Evolutionary conservation across 2,329 filamentous ascomycete genomes (phyloP).

Genomic region (Colletotrichum tropicicola): DNA sequence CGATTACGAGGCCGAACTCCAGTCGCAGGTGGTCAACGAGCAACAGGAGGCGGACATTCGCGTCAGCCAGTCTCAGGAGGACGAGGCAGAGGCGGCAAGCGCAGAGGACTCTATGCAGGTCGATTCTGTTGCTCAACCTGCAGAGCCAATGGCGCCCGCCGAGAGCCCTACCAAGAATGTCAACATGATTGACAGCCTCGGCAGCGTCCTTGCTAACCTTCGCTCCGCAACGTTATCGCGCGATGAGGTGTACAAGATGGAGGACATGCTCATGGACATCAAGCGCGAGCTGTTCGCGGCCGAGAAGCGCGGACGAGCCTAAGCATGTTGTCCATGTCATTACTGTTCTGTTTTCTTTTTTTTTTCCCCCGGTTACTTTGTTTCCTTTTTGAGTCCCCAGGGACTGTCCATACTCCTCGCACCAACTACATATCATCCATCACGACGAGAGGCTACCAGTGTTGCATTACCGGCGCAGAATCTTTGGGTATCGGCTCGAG

Average conservation of each 20-base stretch:
- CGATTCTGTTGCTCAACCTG: not conserved
- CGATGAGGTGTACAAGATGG: constrained; percentile 74
- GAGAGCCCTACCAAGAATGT: constrained; percentile 46
- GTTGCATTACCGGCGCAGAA: constrained; percentile 22
- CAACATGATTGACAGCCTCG: constrained; percentile 62
- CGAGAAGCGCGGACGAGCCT: constrained; percentile 62
- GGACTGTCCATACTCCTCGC: constrained; percentile 20
- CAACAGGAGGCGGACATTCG: constrained; percentile 45
- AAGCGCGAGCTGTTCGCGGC: constrained; percentile 78
- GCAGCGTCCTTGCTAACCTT: constrained; percentile 66
- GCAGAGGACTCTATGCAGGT: constrained; percentile 34
- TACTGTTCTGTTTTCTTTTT: not conserved
- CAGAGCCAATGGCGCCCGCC: constrained; percentile 6
- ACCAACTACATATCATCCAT: constrained; percentile 15
- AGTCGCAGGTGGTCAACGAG: constrained; percentile 51
- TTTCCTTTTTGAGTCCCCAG: not conserved
- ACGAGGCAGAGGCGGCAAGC: constrained; percentile 5
- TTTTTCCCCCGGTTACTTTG: not conserved
- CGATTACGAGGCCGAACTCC: constrained; percentile 50
- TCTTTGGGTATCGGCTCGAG: constrained; percentile 14
- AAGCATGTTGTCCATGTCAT: not conserved
- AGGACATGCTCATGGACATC: constrained; percentile 83
- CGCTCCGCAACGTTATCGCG: constrained; percentile 67
- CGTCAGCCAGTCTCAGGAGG: constrained; percentile 39
- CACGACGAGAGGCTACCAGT: not conserved